Base-by-base conservation (phyloP, 2,329 filamentous ascomycete genomes). In the Curvularia hawaiiensis region DNA sequence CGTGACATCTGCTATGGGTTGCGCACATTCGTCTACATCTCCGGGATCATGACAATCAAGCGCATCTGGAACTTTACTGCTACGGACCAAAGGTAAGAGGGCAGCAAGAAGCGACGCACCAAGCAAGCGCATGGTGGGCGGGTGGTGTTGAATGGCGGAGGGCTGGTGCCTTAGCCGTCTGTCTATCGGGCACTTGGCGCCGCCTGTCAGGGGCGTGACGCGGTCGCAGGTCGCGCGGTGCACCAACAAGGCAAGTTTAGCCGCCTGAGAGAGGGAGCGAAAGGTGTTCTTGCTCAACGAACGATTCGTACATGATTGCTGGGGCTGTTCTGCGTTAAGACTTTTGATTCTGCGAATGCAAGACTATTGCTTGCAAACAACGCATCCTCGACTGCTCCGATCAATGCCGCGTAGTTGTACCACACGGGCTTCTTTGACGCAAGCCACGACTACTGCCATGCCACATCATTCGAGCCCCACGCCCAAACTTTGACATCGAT, bases 1-100 rank as follows among this genome's bases (percentile, higher is more conserved):
- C 7, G 71, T 66, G 24, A 73, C 61, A 26, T 62, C 39, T 35
- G 67, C 59, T 20, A 73, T 58, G 30, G 69, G 70, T 12, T 63
- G 55, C 22, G 59, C 48, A 54, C 73, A 75, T 22, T 61, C 56
- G 20, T 65, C 50, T 26, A 55, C 51, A 22, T 52, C 40, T 14
- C 44, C 49, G 9, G 50, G 51, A 28, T 57, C 47, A 14, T 52
- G 44, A 54, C 69, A 72, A 31, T 68, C 56, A 18, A 60, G 50
- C n/a, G 64, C 61, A 18, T 24, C 53, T 28, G 30, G 61, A 26
- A 50, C 60, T 52, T 58, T 58, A 40, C 52, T 52, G 4, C 59
- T 55, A 35, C 39, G 26, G 10, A 45, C 59, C 22, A 47, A 31
- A 18, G 51, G 51, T 12, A 63, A 11, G 10, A 66, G 39, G 20